phyloP scores from a whole-genome alignment of 805 yeast species.

The Candida xiaguanensis region DNA sequence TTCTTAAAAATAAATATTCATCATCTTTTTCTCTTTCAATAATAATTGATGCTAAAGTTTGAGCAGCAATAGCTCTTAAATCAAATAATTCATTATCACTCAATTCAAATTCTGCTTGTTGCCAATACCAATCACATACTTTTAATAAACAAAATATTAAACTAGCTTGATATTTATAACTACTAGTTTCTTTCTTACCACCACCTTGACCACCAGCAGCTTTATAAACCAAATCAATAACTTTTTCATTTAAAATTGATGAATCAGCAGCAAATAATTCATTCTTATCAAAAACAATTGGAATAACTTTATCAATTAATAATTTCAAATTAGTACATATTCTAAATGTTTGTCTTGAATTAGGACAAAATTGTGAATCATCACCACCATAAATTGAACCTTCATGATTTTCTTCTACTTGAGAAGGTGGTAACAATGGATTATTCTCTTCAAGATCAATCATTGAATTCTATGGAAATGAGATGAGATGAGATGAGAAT shows the following conservation, averaged over 20 bases:
- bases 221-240: constrained; percentile 54
- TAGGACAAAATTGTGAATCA: constrained; percentile 37
- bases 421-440: constrained; percentile 8
- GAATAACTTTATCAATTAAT: constrained; percentile 68
- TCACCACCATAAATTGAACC: constrained; percentile 7
- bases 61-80: constrained; percentile 66
- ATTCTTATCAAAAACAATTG: constrained; percentile 53
- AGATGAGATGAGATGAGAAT: no score
- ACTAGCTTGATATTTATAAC: constrained; percentile 62
- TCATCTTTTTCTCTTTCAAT: constrained; percentile 62
- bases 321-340: constrained; percentile 71
- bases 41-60: constrained; percentile 63
- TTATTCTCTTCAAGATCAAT: constrained; percentile 9
- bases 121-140: constrained; percentile 77
- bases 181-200: constrained; percentile 50
- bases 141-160: constrained; percentile 67
- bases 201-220: constrained; percentile 82
- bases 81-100: constrained; percentile 63
- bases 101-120: constrained; percentile 54
- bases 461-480: background rate
- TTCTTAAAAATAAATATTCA: constrained; percentile 62
- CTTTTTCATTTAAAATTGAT: constrained; percentile 53
- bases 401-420: constrained; percentile 9
- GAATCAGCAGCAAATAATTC: constrained; percentile 55
- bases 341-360: constrained; percentile 63